These are phyloP conservation scores for Trichosporon sp. DNA, from an alignment of 1,284 basidiomycete species.

Conservation along the genomic window DNA sequence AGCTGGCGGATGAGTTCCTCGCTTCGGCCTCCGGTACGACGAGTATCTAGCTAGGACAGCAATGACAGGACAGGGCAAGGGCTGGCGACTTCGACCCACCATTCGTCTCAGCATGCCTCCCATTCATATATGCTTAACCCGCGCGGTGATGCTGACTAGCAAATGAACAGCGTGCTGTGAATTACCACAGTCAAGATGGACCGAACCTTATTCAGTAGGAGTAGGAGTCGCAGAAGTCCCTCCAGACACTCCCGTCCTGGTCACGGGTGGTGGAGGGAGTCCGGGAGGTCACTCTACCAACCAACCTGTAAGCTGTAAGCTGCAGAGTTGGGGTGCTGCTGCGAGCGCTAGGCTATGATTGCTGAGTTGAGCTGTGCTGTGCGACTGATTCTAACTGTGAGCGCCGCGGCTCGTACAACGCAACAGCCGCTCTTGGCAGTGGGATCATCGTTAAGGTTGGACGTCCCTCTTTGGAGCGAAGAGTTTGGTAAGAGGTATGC, in stretches of 20 bases:
- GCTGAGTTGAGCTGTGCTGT: background rate
- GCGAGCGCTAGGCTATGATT: too few species aligned
- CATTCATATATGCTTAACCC: slow-evolving; percentile 3
- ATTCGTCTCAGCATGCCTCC: background rate
- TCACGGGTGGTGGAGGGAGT: background rate
- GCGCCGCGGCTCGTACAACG: background rate
- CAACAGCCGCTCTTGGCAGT: background rate
- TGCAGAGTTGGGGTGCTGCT: background rate
- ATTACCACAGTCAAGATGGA: background rate
- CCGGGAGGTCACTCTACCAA: background rate
- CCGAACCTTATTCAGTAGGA: background rate
- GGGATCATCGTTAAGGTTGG: background rate
- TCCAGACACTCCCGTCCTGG: too few species aligned
- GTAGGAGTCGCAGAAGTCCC: background rate
- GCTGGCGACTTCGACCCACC: background rate
- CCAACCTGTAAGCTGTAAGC: background rate
- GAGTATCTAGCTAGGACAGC: too few species aligned
- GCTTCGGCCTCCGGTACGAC: background rate
- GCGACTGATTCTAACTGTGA: background rate
- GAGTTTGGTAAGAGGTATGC: too few species aligned
- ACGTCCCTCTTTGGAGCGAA: background rate
- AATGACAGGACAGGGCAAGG: background rate
- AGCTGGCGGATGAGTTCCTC: too few species aligned
- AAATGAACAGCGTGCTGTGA: background rate
- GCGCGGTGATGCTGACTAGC: background rate